Percentiles rank a stretch among this genome's conserved stretches.
These are phyloP conservation scores for Hyparrhenia diplandra DNA, from an alignment of 176 grass and related monocot genomes.

Conservation along the genomic window DNA sequence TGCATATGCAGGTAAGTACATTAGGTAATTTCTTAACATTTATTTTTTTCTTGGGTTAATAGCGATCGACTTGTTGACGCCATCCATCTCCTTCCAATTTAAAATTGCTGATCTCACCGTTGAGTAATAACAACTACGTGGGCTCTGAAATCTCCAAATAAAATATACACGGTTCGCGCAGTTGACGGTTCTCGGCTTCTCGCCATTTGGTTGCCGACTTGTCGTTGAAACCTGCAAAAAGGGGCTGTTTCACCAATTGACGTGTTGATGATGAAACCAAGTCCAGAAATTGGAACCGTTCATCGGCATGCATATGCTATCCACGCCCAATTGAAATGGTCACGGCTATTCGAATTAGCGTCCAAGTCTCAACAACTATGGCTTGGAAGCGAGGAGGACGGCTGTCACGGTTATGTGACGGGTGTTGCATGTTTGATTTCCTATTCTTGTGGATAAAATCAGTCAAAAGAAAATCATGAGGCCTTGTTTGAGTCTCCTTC, in stretches of 20 bases:
- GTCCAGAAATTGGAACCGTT: slow-evolving; percentile 23
- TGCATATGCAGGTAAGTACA: neutral
- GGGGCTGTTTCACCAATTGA: neutral
- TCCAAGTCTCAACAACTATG: slow-evolving; percentile 18
- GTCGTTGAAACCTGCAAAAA: neutral
- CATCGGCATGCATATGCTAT: neutral
- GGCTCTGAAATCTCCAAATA: neutral
- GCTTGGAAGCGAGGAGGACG: neutral
- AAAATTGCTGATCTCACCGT: neutral
- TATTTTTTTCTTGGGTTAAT: neutral
- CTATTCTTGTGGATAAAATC: too few relatives aligned
- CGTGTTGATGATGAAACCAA: slow-evolving; percentile 11
- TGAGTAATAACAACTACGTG: too few relatives aligned
- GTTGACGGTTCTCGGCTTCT: slow-evolving; percentile 10
- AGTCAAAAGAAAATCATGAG: too few relatives aligned
- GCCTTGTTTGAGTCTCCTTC: too few relatives aligned
- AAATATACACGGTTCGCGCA: neutral
- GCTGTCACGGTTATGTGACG: neutral
- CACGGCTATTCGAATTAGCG: slow-evolving; percentile 10
- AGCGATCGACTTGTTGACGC: neutral
- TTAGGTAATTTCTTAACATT: neutral
- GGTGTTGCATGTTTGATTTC: neutral
- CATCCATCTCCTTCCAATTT: too few relatives aligned
- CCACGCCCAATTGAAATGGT: slow-evolving; percentile 8
- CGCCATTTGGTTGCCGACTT: neutral